A percentile compares a stretch with the other conserved stretches of the same genome.
These are phyloP conservation scores for Debaryomyces singareniensis DNA, from an alignment of 1,139 yeast genomes.

Conservation along the genomic window DNA sequence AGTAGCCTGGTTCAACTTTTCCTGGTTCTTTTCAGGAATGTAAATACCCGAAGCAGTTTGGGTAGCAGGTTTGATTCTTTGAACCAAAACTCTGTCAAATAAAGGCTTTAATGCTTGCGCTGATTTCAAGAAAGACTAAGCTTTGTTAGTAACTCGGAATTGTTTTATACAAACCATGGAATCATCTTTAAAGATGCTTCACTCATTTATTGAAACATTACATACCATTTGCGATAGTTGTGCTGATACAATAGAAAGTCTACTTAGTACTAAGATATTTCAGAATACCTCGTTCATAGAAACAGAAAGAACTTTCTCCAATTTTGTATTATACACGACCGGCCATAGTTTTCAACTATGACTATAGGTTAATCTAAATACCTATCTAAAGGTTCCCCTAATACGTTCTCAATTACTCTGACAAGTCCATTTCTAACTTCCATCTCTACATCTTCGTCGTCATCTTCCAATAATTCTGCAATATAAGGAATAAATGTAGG, in stretches of 20 bases:
- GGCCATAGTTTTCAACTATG: background rate
- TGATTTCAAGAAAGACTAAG: constrained; percentile 64
- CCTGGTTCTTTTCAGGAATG: constrained; percentile 95
- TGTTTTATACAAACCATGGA: no score
- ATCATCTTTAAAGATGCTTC: no score
- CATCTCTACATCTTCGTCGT: constrained; percentile 85
- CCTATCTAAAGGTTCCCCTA: constrained; percentile 93
- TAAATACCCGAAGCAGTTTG: constrained; percentile 92
- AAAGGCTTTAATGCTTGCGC: constrained; percentile 87
- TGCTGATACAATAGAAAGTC: no score
- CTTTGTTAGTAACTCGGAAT: no score
- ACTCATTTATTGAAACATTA: no score
- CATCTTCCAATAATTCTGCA: constrained; percentile 93
- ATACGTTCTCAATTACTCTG: constrained; percentile 81
- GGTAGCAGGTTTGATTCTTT: constrained; percentile 86
- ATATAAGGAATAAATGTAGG: constrained; percentile 95
- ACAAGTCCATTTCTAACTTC: constrained; percentile 93
- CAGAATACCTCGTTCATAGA: constrained; percentile 2
- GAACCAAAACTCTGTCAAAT: constrained; percentile 92
- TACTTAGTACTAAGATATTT: background rate
- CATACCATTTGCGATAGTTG: no score
- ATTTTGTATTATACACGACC: constrained; percentile 3
- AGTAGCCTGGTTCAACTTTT: constrained; percentile 79
- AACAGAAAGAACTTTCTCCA: constrained; percentile 6
- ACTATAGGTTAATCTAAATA: constrained; percentile 53